Conservation (phyloP, 371 early-diverging fungal genomes). For the Nematocida ironsii region DNA sequence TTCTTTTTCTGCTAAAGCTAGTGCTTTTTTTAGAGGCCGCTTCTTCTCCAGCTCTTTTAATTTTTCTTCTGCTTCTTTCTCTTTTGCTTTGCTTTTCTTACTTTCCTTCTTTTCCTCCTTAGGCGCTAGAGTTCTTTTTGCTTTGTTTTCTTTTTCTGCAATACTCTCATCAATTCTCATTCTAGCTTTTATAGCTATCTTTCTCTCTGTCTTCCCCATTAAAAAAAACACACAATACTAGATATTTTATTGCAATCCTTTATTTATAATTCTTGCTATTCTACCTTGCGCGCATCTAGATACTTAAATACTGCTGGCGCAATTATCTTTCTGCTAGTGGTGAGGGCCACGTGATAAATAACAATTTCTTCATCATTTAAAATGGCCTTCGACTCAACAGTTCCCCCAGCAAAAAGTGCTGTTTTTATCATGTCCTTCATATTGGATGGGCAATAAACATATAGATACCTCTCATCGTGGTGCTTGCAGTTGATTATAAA, state of each 20-base stretch:
- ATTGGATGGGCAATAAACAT: slow-evolving; percentile 8
- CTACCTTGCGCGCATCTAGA: background rate
- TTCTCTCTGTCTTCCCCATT: slow-evolving; percentile 18
- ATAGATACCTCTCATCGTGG: slow-evolving; percentile 11
- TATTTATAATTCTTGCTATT: slow-evolving; percentile 2
- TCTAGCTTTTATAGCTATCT: slow-evolving; percentile 4
- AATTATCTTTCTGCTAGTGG: slow-evolving; percentile 43
- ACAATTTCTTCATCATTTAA: background rate
- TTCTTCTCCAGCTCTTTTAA: background rate
- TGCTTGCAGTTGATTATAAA: slow-evolving; percentile 19
- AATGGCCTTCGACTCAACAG: slow-evolving; percentile 1
- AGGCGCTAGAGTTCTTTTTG: background rate
- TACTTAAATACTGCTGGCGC: slow-evolving; percentile 45
- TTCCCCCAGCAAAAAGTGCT: slow-evolving; percentile 5
- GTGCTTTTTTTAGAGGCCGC: slow-evolving; percentile 6
- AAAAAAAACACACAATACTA: slow-evolving; percentile 26
- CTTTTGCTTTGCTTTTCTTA: background rate
- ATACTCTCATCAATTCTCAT: background rate
- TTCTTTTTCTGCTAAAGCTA: slow-evolving; percentile 1
- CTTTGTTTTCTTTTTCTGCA: background rate
- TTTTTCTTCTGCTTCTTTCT: slow-evolving; percentile 3
- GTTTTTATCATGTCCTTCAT: slow-evolving; percentile 11
- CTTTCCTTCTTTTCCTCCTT: background rate
- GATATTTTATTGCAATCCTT: slow-evolving; percentile 8
- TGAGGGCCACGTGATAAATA: slow-evolving; percentile 3